phyloP scores from a whole-genome alignment of 441 rosid species.

The Populus trichocarpa region DNA sequence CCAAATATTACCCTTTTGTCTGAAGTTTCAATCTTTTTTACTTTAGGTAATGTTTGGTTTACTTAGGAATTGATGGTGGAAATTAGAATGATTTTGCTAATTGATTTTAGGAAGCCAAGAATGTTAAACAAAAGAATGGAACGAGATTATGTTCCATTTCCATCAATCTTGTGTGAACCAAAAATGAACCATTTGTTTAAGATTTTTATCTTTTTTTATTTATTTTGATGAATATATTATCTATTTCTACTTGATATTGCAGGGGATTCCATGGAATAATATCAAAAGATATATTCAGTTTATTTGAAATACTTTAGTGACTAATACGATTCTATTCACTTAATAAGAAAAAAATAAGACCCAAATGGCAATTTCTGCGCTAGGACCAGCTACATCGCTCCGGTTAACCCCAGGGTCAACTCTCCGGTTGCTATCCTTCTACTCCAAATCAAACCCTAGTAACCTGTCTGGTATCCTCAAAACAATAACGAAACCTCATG shows the following conservation, averaged over 20 bases:
- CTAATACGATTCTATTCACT: too few relatives aligned
- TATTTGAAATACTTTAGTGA: not conserved
- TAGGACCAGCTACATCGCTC: too few relatives aligned
- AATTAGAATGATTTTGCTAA: not conserved
- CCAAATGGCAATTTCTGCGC: too few relatives aligned
- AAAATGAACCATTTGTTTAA: not conserved
- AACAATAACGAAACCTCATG: constrained; percentile 15
- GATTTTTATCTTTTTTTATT: too few relatives aligned
- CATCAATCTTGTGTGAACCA: not conserved
- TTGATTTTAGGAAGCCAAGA: not conserved
- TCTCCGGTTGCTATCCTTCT: too few relatives aligned
- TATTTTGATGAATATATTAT: not conserved
- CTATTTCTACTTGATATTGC: not conserved
- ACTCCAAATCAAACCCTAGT: not conserved
- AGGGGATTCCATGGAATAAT: not conserved
- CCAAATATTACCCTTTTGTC: not conserved
- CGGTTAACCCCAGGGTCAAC: too few relatives aligned
- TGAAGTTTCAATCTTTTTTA: not conserved
- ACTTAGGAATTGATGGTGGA: not conserved
- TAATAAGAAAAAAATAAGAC: too few relatives aligned
- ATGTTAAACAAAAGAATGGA: not conserved
- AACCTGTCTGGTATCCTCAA: constrained; percentile 27
- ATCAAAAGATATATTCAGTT: not conserved
- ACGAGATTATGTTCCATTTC: not conserved
- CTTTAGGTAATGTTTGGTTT: not conserved